phyloP scores from a whole-genome alignment of 768 basidiomycete species.

The Hericium alpestre region DNA sequence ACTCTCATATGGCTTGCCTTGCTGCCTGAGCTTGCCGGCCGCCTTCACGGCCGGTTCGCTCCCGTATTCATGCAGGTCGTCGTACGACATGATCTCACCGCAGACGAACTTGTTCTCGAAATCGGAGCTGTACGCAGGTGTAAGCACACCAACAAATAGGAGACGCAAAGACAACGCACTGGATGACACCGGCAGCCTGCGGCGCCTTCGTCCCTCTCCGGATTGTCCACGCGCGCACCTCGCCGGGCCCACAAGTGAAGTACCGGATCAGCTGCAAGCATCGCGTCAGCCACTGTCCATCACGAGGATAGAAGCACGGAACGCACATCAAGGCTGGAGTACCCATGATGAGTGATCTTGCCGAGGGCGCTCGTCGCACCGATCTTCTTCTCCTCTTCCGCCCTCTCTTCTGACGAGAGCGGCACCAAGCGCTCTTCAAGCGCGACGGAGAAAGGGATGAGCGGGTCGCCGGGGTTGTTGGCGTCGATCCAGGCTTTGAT shows the following conservation, averaged over 20 bases:
- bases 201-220: slow-evolving; percentile 90
- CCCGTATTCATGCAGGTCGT: slow-evolving; percentile 84
- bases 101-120: slow-evolving; percentile 98
- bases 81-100: slow-evolving; percentile 91
- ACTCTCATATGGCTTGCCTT: slow-evolving; percentile 97
- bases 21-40: slow-evolving; percentile 87
- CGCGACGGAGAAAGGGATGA: slow-evolving; percentile 95
- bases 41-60: slow-evolving; percentile 89
- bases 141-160: not conserved
- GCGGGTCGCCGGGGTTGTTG: slow-evolving; percentile 88
- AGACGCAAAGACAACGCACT: slow-evolving; percentile 40
- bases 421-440: slow-evolving; percentile 79
- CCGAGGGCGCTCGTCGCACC: slow-evolving; percentile 70
- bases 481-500: slow-evolving; percentile 98
- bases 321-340: slow-evolving; percentile 72
- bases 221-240: slow-evolving; percentile 98
- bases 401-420: slow-evolving; percentile 55
- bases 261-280: slow-evolving; percentile 72
- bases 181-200: slow-evolving; percentile 96
- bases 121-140: slow-evolving; percentile 51
- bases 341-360: slow-evolving; percentile 94
- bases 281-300: not conserved
- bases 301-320: not conserved
- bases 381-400: slow-evolving; percentile 58
- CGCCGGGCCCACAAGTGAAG: slow-evolving; percentile 94